Conservation (phyloP, 139 green algal genomes). For the Chlorella sorokiniana region DNA sequence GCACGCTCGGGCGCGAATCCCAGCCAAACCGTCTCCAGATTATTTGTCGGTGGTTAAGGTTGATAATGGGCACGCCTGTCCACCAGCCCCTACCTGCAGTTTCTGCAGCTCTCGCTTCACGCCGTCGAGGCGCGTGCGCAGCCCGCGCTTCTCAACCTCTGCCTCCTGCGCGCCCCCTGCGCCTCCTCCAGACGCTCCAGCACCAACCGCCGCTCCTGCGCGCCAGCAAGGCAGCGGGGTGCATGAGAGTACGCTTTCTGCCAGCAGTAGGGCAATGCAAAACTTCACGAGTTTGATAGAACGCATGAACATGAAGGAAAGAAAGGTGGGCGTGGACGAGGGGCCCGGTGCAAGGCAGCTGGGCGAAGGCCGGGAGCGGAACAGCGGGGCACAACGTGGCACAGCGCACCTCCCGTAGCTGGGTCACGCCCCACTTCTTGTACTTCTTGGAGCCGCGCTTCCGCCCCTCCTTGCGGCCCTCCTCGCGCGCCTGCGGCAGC, state of each 20-base stretch:
- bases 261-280: neutral
- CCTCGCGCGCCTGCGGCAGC: neutral
- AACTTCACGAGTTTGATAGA: too few species aligned
- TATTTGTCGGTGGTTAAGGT: too few species aligned
- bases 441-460: neutral
- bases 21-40: too few species aligned
- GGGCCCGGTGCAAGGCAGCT: too few species aligned
- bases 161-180: neutral
- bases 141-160: neutral
- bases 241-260: neutral
- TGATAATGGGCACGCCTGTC: neutral
- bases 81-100: neutral
- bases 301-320: too few species aligned
- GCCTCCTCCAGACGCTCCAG: constrained; percentile 1
- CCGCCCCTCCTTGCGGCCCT: neutral
- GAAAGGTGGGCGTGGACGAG: too few species aligned
- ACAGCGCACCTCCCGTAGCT: neutral
- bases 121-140: neutral
- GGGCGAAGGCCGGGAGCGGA: too few species aligned
- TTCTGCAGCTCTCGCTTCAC: constrained; percentile 17
- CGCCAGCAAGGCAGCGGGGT: neutral
- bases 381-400: too few species aligned
- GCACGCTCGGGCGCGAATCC: neutral
- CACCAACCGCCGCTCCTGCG: neutral
- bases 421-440: neutral